Conservation (phyloP, 2,329 filamentous ascomycete genomes). For the Knoxdaviesia proteae region DNA sequence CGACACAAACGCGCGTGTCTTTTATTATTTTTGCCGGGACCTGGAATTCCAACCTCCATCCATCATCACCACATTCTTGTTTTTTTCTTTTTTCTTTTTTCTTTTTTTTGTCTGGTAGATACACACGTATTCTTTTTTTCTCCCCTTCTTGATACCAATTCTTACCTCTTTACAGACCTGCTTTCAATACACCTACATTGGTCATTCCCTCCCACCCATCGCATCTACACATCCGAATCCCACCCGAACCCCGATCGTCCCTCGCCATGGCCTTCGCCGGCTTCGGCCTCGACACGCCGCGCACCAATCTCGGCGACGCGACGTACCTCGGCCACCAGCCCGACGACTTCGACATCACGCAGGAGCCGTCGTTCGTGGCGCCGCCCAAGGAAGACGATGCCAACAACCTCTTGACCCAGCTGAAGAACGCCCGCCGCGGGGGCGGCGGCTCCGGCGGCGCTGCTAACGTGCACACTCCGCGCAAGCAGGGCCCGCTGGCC, state of each 20-base stretch:
- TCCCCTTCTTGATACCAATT: neutral
- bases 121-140: neutral
- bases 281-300: conserved; percentile 60
- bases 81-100: no score
- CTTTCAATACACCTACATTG: conserved; percentile 1
- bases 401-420: conserved; percentile 54
- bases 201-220: neutral
- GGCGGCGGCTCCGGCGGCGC: conserved; percentile 8
- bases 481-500: conserved; percentile 47
- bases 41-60: no score
- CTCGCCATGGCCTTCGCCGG: conserved; percentile 41
- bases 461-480: conserved; percentile 51
- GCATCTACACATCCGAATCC: neutral
- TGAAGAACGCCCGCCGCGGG: conserved; percentile 43
- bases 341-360: conserved; percentile 63
- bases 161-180: conserved; percentile 4
- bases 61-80: no score
- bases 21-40: no score
- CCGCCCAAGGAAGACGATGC: conserved; percentile 41
- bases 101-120: no score
- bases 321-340: conserved; percentile 50
- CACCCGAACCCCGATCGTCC: neutral
- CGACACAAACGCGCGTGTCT: conserved; percentile 9
- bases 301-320: conserved; percentile 65
- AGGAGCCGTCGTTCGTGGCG: conserved; percentile 71